Percentiles rank a stretch among this genome's conserved stretches.
These are phyloP conservation scores for Hypoxylon perforatum DNA, from an alignment of 495 filamentous ascomycete species.

Conservation along the genomic window DNA sequence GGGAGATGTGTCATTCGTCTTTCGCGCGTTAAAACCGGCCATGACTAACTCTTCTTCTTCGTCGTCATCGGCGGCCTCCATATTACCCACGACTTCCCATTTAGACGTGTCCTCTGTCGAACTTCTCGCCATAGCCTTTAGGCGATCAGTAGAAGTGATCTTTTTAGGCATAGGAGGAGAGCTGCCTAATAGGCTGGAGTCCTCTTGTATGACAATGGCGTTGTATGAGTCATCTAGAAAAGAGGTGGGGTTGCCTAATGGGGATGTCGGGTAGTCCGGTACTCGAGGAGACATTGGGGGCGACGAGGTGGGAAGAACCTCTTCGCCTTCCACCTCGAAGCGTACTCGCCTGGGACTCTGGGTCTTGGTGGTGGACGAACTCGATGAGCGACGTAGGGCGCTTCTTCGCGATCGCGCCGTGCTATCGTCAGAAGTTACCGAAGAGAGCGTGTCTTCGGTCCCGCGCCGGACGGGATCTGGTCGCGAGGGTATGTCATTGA, in stretches of 20 bases:
- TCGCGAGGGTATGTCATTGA: constrained; percentile 12
- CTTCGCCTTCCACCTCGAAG: constrained; percentile 63
- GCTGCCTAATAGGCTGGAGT: constrained; percentile 54
- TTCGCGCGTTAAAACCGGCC: constrained; percentile 36
- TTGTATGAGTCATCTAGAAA: constrained; percentile 44
- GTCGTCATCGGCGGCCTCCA: constrained; percentile 45
- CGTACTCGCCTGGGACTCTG: constrained; percentile 64
- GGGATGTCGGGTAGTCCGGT: constrained; percentile 24
- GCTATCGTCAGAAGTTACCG: constrained; percentile 56
- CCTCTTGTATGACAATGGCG: constrained; percentile 31
- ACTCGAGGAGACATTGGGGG: constrained; percentile 46
- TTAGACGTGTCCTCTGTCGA: constrained; percentile 56
- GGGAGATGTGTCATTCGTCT: constrained; percentile 23
- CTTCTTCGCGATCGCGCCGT: constrained; percentile 55
- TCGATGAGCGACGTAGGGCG: constrained; percentile 61
- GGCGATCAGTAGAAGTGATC: constrained; percentile 57
- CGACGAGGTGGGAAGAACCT: constrained; percentile 63
- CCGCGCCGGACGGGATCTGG: constrained; percentile 34
- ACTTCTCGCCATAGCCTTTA: constrained; percentile 55
- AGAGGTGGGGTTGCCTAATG: constrained; percentile 37
- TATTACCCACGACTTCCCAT: constrained; percentile 55
- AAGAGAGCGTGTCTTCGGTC: constrained; percentile 54
- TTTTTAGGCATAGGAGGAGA: constrained; percentile 55
- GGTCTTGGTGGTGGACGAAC: constrained; percentile 50
- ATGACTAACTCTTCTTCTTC: constrained; percentile 48